Evolutionary conservation across 2,329 filamentous ascomycete genomes (phyloP), one percentile per base, ranked within the genome.

Genomic region (Aspergillus tubingensis): DNA sequence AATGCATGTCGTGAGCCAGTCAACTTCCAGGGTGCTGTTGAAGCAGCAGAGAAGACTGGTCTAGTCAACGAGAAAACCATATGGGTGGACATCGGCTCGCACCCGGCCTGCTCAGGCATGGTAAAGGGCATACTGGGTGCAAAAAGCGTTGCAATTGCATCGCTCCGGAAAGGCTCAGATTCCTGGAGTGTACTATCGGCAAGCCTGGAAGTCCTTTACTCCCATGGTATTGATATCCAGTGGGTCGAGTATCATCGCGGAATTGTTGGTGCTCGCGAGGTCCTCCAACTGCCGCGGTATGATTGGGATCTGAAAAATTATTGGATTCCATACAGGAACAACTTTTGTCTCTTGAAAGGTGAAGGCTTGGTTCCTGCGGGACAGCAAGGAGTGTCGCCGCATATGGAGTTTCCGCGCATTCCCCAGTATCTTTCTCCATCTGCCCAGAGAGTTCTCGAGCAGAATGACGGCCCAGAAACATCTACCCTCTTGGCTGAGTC

Each of bases 51-150:
- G 10, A 3, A 19, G 1, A 47, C 25, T n/a, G 32, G 27, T 5
- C 15, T 57, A 0, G 19, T 32, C 7, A 39, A 43, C 21, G 44
- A 30, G 10, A 19, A 27, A 11, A 50, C 41, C 15, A 82, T 88
- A 30, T 91, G 86, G 84, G 78, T 92, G 57, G 90, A 92, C 74
- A 78, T 92, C 64, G 90, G 90, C 23, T 88, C 89, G 38, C 87
- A 91, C 69, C 88, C 89, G 0, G 85, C 91, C 13, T 89, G 85
- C 73, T 82, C 83, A 48, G 84, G 84, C 61, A 88, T 91, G 83
- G 82, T 91, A 65, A 89, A 89, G 79, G 83, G 86, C n/a, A 85
- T 85, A 5, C 82, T 90, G 58, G 85, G 83, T 23, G 76, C 77
- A 11, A 77, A 81, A 8, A 84, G 83, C 36, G 79, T 83, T 47